Conservation (phyloP, 2,329 filamentous ascomycete genomes). For the Colletotrichum abscissum region DNA sequence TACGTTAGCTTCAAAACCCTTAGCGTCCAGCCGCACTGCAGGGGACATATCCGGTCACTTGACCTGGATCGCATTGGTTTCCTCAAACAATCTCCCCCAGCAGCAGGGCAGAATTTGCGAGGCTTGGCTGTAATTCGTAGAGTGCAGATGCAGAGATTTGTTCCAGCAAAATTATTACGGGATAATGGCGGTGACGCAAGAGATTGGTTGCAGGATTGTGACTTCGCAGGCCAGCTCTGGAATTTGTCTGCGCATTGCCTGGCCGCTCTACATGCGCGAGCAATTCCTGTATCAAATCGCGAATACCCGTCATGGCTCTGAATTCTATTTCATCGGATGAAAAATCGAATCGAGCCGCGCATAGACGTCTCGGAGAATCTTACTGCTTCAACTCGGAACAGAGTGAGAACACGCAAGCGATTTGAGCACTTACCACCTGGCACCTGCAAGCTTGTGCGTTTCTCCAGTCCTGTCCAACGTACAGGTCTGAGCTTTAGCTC, state of each 20-base stretch:
- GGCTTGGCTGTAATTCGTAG: neutral
- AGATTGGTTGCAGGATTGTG: neutral
- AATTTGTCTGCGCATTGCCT: neutral
- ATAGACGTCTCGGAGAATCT: too few relatives aligned
- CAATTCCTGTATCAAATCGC: neutral
- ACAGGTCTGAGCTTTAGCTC: too few relatives aligned
- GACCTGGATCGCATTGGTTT: neutral
- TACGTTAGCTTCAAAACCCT: neutral
- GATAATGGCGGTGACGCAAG: neutral
- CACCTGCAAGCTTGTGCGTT: too few relatives aligned
- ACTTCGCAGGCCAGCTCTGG: neutral
- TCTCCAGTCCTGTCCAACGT: too few relatives aligned
- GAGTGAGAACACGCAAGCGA: too few relatives aligned
- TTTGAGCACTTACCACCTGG: too few relatives aligned
- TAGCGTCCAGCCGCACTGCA: slow-evolving; percentile 34
- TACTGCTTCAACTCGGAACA: too few relatives aligned
- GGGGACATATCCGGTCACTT: slow-evolving; percentile 15
- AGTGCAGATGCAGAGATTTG: neutral
- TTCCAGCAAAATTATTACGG: too few relatives aligned
- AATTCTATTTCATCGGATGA: neutral
- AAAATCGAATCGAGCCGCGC: too few relatives aligned
- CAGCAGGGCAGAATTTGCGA: slow-evolving; percentile 1
- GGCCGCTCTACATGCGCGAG: too few relatives aligned
- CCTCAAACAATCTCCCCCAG: neutral
- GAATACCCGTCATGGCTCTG: neutral